Evolutionary conservation across 768 basidiomycete genomes (phyloP), one percentile per base, ranked within the genome.

Genomic region (Aureoboletus auriporus): DNA sequence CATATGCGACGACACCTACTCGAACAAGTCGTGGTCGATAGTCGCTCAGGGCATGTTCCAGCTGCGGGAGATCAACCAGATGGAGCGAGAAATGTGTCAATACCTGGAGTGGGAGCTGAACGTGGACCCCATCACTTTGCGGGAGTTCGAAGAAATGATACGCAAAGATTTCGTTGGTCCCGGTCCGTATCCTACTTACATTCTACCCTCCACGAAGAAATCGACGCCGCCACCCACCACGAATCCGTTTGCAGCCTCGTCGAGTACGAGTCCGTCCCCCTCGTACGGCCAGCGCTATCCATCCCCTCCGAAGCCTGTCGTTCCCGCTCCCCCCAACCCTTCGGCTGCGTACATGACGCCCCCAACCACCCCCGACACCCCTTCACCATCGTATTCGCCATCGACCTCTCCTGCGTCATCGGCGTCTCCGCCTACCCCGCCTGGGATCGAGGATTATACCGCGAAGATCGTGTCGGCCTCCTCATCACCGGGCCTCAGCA

Each of bases 91-190:
- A 60, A 84, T 88, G 78, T 86, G 84, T 54, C 77, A 80, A 13
- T 98, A 97, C 61, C 73, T 99, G 38, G 93, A 95, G 64, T 97
- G 93, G 93, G 86, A 89, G 60, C 72, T 90, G 7, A 87, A 83
- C 37, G 84, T 89, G 44, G 86, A 89, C 44, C 78, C 82, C 0
- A 60, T 71, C 0, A 81, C 82, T 0, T 69, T 90, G 0, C 53
- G 59, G 4, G 80, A 77, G 34, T 89, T 89, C 59, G 83, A 88
- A 57, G 59, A 60, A 0, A 77, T 77, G 60, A 78, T 87, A 0
- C 72, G 72, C 30, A 71, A 71, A 9, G 87, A 90, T 47, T 89
- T 87, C 52, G 67, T 69, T 30, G 72, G 77, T 5, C 58, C 65
- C 1, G 77, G 79, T 0, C 75, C 79, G 0, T 89, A 84, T 47